These are phyloP conservation scores for Nothophoma quercina DNA, from an alignment of 2,329 filamentous ascomycete genomes.

Conservation along the genomic window DNA sequence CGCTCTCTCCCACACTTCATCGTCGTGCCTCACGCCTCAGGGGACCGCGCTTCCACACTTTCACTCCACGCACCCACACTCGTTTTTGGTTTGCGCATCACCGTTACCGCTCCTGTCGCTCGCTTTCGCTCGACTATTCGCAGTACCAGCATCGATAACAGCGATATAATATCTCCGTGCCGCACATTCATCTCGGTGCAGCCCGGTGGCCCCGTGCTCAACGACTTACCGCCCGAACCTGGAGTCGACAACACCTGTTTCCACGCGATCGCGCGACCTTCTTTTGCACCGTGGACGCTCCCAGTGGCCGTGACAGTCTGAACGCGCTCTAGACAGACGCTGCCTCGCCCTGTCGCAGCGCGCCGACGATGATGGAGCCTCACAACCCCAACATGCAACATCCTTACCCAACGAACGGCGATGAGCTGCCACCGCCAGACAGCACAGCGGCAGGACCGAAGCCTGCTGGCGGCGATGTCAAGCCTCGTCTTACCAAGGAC, in stretches of 20 bases:
- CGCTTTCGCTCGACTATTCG: slow-evolving; percentile 10
- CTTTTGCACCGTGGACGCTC: slow-evolving; percentile 4
- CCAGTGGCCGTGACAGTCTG: slow-evolving; percentile 12
- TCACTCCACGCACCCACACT: slow-evolving; percentile 15
- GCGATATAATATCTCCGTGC: slow-evolving; percentile 19
- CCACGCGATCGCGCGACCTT: slow-evolving; percentile 20
- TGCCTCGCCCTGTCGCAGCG: slow-evolving; percentile 33
- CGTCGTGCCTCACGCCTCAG: slow-evolving; percentile 10
- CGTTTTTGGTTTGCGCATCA: slow-evolving; percentile 16
- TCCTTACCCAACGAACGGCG: slow-evolving; percentile 23
- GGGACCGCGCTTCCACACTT: slow-evolving; percentile 4
- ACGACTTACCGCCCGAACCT: slow-evolving; percentile 15
- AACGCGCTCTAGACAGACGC: slow-evolving; percentile 16
- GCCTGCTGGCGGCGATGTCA: slow-evolving; percentile 53
- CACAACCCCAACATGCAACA: slow-evolving; percentile 36
- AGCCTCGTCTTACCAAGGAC: slow-evolving; percentile 61
- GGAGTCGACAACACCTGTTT: slow-evolving; percentile 11
- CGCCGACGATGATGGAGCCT: slow-evolving; percentile 41
- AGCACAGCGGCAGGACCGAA: slow-evolving; percentile 33
- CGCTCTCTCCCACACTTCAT: slow-evolving; percentile 14
- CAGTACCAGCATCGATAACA: slow-evolving; percentile 12
- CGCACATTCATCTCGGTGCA: slow-evolving; percentile 18
- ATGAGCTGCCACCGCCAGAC: slow-evolving; percentile 21
- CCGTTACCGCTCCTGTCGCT: not conserved
- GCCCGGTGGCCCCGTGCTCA: slow-evolving; percentile 22